Conservation (phyloP, 2,329 filamentous ascomycete species). For the Phoma herbarum region DNA sequence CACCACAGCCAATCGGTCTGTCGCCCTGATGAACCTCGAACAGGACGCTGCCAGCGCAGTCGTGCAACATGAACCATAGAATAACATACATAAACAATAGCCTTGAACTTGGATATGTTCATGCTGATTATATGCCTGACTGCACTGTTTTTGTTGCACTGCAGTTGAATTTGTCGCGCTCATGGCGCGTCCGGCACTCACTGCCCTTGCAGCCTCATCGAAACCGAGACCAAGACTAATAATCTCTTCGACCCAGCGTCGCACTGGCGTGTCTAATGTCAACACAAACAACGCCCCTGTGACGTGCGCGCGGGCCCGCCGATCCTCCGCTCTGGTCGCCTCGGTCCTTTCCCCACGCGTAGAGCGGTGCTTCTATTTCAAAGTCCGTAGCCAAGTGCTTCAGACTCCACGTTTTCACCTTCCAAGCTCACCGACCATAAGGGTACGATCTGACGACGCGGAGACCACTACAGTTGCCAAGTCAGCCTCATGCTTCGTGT, state of each 20-base stretch:
- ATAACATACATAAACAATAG: slow-evolving; percentile 33
- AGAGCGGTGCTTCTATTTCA: slow-evolving; percentile 35
- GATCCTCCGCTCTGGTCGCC: slow-evolving; percentile 20
- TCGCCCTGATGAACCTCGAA: slow-evolving; percentile 23
- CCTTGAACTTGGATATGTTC: slow-evolving; percentile 29
- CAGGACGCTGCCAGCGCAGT: slow-evolving; percentile 23
- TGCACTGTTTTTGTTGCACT: slow-evolving; percentile 29
- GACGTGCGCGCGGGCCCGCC: slow-evolving; percentile 32
- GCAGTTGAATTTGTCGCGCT: slow-evolving; percentile 31
- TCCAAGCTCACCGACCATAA: slow-evolving; percentile 83
- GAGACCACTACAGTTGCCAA: slow-evolving; percentile 73
- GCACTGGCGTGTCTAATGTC: slow-evolving; percentile 45
- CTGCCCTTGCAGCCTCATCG: slow-evolving; percentile 20
- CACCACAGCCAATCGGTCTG: slow-evolving; percentile 36
- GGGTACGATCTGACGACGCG: slow-evolving; percentile 85
- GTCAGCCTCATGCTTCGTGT: slow-evolving; percentile 35
- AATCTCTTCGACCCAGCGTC: slow-evolving; percentile 28
- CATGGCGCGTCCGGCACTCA: slow-evolving; percentile 27
- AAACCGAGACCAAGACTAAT: slow-evolving; percentile 8
- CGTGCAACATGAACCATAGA: slow-evolving; percentile 30
- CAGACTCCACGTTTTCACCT: slow-evolving; percentile 58
- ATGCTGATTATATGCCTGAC: slow-evolving; percentile 26
- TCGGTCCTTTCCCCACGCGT: slow-evolving; percentile 38
- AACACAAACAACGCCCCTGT: slow-evolving; percentile 34
- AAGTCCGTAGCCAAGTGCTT: slow-evolving; percentile 33